phyloP scores from a whole-genome alignment of 805 yeast genomes.

The Metschnikowia matae region DNA sequence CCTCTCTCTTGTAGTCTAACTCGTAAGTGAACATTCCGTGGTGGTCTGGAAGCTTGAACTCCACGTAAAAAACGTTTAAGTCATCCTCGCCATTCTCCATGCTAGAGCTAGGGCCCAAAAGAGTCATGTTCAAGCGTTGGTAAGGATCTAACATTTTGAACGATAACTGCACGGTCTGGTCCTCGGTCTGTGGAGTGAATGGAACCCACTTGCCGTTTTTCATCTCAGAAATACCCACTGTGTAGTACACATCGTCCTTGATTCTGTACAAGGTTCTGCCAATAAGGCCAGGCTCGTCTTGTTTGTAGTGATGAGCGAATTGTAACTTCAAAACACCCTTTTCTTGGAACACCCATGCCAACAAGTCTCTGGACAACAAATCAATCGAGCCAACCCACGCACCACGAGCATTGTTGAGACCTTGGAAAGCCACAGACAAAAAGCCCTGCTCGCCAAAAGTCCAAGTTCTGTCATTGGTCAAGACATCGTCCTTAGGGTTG shows the following conservation, averaged over 20 bases:
- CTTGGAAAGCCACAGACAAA: constrained; percentile 74
- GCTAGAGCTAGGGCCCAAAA: constrained; percentile 36
- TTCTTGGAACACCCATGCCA: constrained; percentile 71
- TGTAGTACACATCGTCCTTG: constrained; percentile 62
- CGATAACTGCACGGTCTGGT: constrained; percentile 72
- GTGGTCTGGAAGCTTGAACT: constrained; percentile 83
- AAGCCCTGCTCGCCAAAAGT: constrained; percentile 76
- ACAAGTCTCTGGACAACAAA: constrained; percentile 38
- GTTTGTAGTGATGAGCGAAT: constrained; percentile 51
- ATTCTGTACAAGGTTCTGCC: constrained; percentile 55
- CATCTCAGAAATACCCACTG: constrained; percentile 46
- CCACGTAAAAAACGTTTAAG: constrained; percentile 43
- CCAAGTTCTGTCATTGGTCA: constrained; percentile 56
- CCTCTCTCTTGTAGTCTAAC: constrained; percentile 73
- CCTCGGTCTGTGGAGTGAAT: constrained; percentile 34
- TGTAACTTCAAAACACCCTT: constrained; percentile 57
- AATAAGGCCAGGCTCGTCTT: constrained; percentile 38
- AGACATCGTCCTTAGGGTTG: constrained; percentile 41
- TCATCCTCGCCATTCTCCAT: constrained; percentile 41
- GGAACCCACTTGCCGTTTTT: constrained; percentile 64
- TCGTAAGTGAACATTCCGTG: constrained; percentile 93
- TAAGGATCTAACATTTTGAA: constrained; percentile 93
- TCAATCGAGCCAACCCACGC: constrained; percentile 74
- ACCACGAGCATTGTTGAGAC: constrained; percentile 70
- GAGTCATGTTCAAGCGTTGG: constrained; percentile 66